Percentiles rank a stretch among this genome's conserved stretches.
Evolutionary conservation across 1,284 basidiomycete species (phyloP).

Genomic region (Ceratobasidium papillatum): DNA sequence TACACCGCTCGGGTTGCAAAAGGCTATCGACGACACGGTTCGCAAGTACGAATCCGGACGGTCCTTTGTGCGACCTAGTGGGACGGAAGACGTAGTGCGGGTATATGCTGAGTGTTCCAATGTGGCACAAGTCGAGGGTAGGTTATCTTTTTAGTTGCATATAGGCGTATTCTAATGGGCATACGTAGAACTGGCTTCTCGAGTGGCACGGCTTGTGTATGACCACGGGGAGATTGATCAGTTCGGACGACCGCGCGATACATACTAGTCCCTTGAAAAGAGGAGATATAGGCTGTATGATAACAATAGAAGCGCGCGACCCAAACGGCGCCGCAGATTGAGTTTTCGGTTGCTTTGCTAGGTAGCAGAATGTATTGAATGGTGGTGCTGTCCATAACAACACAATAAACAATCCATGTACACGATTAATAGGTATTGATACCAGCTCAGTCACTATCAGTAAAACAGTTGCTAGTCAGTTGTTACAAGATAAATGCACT

Average conservation of each 20-base stretch:
- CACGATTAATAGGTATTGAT: slow-evolving; percentile 18
- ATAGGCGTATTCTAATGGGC: slow-evolving; percentile 19
- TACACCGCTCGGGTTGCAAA: slow-evolving; percentile 83
- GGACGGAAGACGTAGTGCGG: slow-evolving; percentile 97
- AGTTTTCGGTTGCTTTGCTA: slow-evolving; percentile 13
- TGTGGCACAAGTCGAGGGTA: slow-evolving; percentile 82
- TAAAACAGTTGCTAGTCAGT: neutral
- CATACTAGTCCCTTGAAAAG: slow-evolving; percentile 10
- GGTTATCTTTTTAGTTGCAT: slow-evolving; percentile 49
- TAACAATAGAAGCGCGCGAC: slow-evolving; percentile 31
- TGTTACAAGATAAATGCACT: neutral
- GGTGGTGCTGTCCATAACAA: neutral
- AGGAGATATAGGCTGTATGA: neutral
- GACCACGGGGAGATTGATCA: slow-evolving; percentile 77
- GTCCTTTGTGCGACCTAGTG: slow-evolving; percentile 94
- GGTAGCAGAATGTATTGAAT: slow-evolving; percentile 30
- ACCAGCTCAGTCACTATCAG: neutral
- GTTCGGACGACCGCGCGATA: slow-evolving; percentile 51
- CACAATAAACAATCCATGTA: slow-evolving; percentile 28
- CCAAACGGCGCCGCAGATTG: neutral
- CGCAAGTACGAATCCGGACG: slow-evolving; percentile 84
- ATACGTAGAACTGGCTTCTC: slow-evolving; percentile 75
- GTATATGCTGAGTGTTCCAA: slow-evolving; percentile 94
- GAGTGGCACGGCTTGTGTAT: slow-evolving; percentile 82
- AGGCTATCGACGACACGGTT: slow-evolving; percentile 86